Evolutionary conservation across 768 basidiomycete species (phyloP), one percentile per base, ranked within the genome.

Genomic region (Xerocomellus intermedius): DNA sequence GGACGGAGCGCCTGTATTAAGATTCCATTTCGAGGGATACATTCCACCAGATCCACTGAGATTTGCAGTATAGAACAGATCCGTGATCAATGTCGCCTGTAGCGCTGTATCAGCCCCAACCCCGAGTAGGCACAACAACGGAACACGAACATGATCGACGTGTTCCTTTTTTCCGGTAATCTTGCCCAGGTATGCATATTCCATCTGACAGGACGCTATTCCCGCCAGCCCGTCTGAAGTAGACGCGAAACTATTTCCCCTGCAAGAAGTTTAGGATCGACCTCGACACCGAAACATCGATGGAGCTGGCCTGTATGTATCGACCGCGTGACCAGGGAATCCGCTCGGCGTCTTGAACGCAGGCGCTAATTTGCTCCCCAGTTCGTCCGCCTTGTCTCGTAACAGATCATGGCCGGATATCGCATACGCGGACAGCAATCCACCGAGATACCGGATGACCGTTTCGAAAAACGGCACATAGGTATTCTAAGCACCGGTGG

Each of bases 381-480:
- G 82, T 52, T 94, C 87, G 43, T 91, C 83, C 1, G 94, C 91
- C 35, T 84, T 82, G 8, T 75, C 68, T 24, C 94, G 78, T 41
- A 91, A 79, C 9, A 88, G 66, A 2, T 75, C 68, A 47, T 93
- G 78, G 1, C 80, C 75, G 0, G 89, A 83, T 8, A 97, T 74
- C 3, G 92, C 85, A 67, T 94, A 87, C 0, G 89, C 91, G 2
- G 87, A 86, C 5, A 95, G 78, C 7, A 95, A 70, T 4, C 94
- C 94, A 4, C 94, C 94, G 1, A 97, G 84, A 61, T 95, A 87
- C 22, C 94, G 84, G 58, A 96, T 96, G 26, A 87, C 82, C 0
- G 91, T 94, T 75, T 95, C 89, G 59, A 90, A 91, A 64, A 85
- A 89, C 0, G 84, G 84, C 1, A 68, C 70, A 14, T 12, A 66